Conservation (phyloP, 2,329 filamentous ascomycete genomes). For the Tympanopsis confertula region DNA sequence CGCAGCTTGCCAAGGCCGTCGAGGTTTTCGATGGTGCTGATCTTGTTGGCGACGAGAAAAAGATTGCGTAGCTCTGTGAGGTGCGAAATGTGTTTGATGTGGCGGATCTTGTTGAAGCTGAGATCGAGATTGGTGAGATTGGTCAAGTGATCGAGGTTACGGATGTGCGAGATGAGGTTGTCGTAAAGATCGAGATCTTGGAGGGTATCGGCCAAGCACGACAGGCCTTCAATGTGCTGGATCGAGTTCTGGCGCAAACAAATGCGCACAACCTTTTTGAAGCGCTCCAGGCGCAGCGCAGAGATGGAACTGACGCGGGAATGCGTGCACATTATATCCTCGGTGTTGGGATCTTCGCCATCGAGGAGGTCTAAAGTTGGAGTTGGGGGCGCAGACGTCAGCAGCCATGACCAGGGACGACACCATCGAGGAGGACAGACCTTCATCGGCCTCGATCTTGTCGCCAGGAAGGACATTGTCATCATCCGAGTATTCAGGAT, state of each 20-base stretch:
- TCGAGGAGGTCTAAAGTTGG: constrained; percentile 40
- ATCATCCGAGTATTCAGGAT: constrained; percentile 74
- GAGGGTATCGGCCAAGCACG: constrained; percentile 51
- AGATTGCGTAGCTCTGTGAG: constrained; percentile 70
- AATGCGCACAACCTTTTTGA: constrained; percentile 62
- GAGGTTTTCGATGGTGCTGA: constrained; percentile 74
- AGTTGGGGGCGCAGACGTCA: constrained; percentile 1
- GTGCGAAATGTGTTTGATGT: constrained; percentile 80
- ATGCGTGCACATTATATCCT: constrained; percentile 86
- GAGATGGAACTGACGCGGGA: constrained; percentile 70
- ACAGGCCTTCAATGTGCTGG: constrained; percentile 65
- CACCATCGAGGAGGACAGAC: constrained; percentile 25
- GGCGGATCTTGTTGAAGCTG: constrained; percentile 98
- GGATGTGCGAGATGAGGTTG: constrained; percentile 81
- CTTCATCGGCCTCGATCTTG: constrained; percentile 71
- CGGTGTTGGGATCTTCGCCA: constrained; percentile 43
- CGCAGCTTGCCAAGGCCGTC: constrained; percentile 63
- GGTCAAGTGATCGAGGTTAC: constrained; percentile 66
- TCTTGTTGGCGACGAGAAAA: constrained; percentile 92
- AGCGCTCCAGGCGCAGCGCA: constrained; percentile 71
- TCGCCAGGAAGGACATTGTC: constrained; percentile 60
- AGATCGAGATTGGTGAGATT: constrained; percentile 74
- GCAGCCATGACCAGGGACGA: background rate
- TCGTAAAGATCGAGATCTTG: constrained; percentile 90
- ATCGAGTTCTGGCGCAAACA: constrained; percentile 92